Conservation (phyloP, 306 rosid genomes). For the Quercus cerris region DNA sequence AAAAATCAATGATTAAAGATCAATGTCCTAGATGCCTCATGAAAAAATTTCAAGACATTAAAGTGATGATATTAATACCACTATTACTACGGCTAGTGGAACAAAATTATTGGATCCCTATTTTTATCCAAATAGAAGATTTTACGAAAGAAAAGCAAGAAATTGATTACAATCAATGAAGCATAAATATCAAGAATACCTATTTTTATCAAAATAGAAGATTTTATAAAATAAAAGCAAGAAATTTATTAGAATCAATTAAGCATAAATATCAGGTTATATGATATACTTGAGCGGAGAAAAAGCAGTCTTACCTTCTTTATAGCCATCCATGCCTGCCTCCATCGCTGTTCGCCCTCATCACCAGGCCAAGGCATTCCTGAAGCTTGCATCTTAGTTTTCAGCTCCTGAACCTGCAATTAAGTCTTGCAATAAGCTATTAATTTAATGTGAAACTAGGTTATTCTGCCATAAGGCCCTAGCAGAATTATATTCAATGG, state of each 20-base stretch:
- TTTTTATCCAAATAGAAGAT: neutral
- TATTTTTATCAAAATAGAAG: neutral
- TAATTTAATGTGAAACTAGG: conserved; percentile 13
- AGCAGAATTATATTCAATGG: neutral
- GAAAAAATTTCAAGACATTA: neutral
- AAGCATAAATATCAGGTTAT: neutral
- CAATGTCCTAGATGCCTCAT: conserved; percentile 8
- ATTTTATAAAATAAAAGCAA: neutral
- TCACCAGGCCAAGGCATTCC: conserved; percentile 99
- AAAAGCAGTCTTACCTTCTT: conserved; percentile 61
- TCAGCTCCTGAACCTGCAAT: conserved; percentile 82
- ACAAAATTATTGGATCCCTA: neutral
- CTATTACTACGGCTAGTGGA: neutral
- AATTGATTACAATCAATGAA: too few species aligned
- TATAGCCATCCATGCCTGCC: conserved; percentile 90
- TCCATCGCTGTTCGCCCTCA: conserved; percentile 90
- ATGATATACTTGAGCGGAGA: conserved; percentile 4
- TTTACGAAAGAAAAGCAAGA: neutral
- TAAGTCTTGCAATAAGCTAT: conserved; percentile 23
- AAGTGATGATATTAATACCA: neutral
- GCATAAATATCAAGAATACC: too few species aligned
- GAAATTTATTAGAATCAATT: neutral
- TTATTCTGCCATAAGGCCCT: conserved; percentile 8
- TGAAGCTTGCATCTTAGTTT: conserved; percentile 75
- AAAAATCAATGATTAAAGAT: conserved; percentile 3